These are phyloP conservation scores for Thalassiosira livingstoniorum DNA, from an alignment of 352 stramenopile species.

Conservation along the genomic window DNA sequence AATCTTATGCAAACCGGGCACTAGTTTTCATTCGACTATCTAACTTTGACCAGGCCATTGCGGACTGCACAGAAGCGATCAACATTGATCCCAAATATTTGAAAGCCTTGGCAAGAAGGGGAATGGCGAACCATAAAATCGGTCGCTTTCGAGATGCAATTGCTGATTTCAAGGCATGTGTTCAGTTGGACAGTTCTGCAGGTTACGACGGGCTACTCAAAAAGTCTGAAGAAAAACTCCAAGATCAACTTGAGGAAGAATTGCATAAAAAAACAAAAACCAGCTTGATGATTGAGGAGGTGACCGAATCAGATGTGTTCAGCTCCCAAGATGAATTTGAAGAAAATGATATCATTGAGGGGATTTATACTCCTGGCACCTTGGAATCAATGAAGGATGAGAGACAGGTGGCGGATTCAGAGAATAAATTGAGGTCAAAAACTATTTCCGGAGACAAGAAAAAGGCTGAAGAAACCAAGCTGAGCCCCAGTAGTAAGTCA, in stretches of 20 bases:
- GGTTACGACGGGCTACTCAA: slow-evolving; percentile 7
- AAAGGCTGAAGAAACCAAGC: too few relatives aligned
- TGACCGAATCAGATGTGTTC: background rate
- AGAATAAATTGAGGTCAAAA: background rate
- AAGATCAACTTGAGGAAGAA: slow-evolving; percentile 4
- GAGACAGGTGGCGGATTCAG: background rate
- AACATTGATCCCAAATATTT: slow-evolving; percentile 88
- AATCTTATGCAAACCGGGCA: slow-evolving; percentile 90
- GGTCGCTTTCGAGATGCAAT: slow-evolving; percentile 90
- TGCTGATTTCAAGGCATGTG: slow-evolving; percentile 87
- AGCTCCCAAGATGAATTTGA: slow-evolving; percentile 4
- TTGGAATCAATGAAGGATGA: background rate
- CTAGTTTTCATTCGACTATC: slow-evolving; percentile 62
- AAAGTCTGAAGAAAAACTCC: slow-evolving; percentile 7
- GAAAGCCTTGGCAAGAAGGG: slow-evolving; percentile 89
- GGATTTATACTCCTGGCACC: slow-evolving; percentile 27
- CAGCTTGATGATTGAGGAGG: slow-evolving; percentile 39
- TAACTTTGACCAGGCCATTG: slow-evolving; percentile 87
- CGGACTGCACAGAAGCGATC: slow-evolving; percentile 88
- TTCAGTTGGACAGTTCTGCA: slow-evolving; percentile 79
- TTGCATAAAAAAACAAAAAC: slow-evolving; percentile 24
- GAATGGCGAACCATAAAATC: slow-evolving; percentile 89
- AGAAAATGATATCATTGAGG: slow-evolving; percentile 40
- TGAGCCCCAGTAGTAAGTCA: too few relatives aligned
- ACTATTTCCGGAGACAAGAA: too few relatives aligned